Evolutionary conservation across 1,284 basidiomycete species (phyloP).

Genomic region (Malassezia vespertilionis): DNA sequence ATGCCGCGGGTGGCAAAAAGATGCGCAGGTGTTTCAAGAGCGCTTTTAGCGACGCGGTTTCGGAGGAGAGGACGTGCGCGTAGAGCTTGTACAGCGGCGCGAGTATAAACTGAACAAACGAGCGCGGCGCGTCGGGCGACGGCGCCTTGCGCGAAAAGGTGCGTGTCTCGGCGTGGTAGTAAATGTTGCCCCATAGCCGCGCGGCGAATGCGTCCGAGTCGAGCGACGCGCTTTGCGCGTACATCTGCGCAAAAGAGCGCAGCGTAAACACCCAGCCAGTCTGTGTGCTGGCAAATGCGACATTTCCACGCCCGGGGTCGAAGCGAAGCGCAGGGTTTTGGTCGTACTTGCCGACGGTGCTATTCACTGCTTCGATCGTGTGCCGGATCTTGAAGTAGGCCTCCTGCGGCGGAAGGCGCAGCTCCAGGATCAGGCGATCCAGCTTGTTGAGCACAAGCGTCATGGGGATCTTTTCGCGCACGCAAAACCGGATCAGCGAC

Average conservation of each 20-base stretch:
- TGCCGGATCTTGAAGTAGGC: constrained; percentile 99
- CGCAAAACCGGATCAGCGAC: constrained; percentile 32
- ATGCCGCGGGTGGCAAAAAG: constrained; percentile 78
- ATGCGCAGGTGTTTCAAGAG: constrained; percentile 76
- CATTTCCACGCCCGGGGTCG: constrained; percentile 89
- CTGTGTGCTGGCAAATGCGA: constrained; percentile 90
- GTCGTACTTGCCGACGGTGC: constrained; percentile 60
- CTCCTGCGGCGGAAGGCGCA: constrained; percentile 86
- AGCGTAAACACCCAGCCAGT: constrained; percentile 98
- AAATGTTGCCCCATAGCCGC: constrained; percentile 96
- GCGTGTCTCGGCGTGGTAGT: constrained; percentile 67
- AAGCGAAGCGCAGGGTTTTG: constrained; percentile 74
- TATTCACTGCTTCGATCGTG: constrained; percentile 96
- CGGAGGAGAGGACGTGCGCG: constrained; percentile 79
- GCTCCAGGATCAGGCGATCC: constrained; percentile 87
- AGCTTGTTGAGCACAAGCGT: constrained; percentile 95
- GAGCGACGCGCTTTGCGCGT: constrained; percentile 63
- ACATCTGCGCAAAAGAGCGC: constrained; percentile 87
- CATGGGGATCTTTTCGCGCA: constrained; percentile 61
- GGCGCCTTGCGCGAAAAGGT: constrained; percentile 78
- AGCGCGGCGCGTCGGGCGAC: constrained; percentile 69
- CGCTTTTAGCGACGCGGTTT: constrained; percentile 67
- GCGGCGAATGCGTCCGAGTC: constrained; percentile 58
- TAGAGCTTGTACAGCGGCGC: constrained; percentile 97
- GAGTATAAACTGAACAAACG: constrained; percentile 91